Evolutionary conservation across 2,329 filamentous ascomycete species (phyloP).

Genomic region (Herpotrichia juniperi): DNA sequence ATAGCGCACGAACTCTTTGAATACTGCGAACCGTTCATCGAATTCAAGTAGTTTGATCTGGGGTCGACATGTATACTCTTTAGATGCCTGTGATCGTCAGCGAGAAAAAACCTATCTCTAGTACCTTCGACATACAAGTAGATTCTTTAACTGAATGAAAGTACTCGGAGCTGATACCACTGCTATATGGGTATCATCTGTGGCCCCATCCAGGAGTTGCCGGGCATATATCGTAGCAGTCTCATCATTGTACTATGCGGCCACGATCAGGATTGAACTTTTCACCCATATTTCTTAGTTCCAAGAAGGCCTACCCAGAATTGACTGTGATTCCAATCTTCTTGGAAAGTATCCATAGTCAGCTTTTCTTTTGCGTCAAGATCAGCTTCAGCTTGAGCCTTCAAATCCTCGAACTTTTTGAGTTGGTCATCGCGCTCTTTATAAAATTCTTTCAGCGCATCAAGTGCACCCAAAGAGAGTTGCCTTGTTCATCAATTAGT

Average conservation of each 20-base stretch:
- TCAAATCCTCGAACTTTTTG: slow-evolving; percentile 72
- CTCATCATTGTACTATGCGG: slow-evolving; percentile 70
- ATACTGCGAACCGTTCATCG: slow-evolving; percentile 74
- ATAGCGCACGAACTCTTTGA: slow-evolving; percentile 76
- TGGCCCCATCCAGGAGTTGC: slow-evolving; percentile 68
- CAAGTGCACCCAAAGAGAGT: slow-evolving; percentile 70
- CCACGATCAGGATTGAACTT: slow-evolving; percentile 1
- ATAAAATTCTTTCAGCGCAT: slow-evolving; percentile 76
- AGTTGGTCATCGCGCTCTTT: slow-evolving; percentile 70
- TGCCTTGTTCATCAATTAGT: slow-evolving; percentile 50
- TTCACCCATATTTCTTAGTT: not conserved
- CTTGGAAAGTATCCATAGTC: slow-evolving; percentile 73
- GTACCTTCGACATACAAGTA: slow-evolving; percentile 58
- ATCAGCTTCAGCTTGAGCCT: slow-evolving; percentile 64
- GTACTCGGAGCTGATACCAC: slow-evolving; percentile 78
- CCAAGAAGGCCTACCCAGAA: slow-evolving; percentile 73
- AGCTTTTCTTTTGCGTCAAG: slow-evolving; percentile 49
- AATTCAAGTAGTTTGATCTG: slow-evolving; percentile 73
- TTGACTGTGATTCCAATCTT: slow-evolving; percentile 84
- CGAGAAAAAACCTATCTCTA: not conserved
- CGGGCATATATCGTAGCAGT: slow-evolving; percentile 69
- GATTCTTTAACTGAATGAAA: slow-evolving; percentile 77
- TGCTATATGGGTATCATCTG: slow-evolving; percentile 64
- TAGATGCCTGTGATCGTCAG: slow-evolving; percentile 28
- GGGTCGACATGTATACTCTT: slow-evolving; percentile 50